phyloP scores from a whole-genome alignment of 192 early-diverging fungal genomes.

The Irineochytrium annulatum region DNA sequence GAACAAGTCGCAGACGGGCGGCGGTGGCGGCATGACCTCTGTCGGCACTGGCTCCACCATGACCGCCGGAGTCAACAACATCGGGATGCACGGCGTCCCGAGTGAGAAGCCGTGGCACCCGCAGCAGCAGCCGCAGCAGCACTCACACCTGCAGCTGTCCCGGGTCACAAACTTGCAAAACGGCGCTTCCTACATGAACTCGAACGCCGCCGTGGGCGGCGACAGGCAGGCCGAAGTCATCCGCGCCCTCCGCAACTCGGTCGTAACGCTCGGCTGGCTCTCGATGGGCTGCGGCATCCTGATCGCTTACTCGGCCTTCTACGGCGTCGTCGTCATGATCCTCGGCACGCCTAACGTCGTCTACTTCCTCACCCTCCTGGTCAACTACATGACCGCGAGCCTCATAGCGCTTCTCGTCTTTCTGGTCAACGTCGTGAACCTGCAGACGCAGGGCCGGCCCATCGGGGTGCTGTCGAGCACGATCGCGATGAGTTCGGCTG shows the following conservation, averaged over 20 bases:
- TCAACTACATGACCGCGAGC: background rate
- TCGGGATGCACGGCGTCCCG: too few species aligned
- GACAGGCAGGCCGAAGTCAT: background rate
- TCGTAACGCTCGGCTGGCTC: background rate
- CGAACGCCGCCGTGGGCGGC: background rate
- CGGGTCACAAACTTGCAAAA: too few species aligned
- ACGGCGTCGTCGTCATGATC: background rate
- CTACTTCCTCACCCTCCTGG: background rate
- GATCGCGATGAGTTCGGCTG: too few species aligned
- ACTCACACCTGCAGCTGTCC: too few species aligned
- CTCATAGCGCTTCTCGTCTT: background rate
- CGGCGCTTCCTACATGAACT: too few species aligned
- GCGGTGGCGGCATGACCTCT: background rate
- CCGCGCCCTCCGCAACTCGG: background rate
- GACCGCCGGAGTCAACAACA: too few species aligned
- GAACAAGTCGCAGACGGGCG: background rate
- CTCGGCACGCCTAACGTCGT: background rate
- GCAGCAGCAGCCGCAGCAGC: constrained; percentile 1
- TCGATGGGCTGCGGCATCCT: background rate
- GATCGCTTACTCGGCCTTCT: background rate
- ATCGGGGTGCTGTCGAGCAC: too few species aligned
- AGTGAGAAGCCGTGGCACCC: too few species aligned
- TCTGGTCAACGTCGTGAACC: background rate
- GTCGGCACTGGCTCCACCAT: too few species aligned
- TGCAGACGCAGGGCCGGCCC: too few species aligned